Evolutionary conservation across 345 rosid species (phyloP), one percentile per base, ranked within the genome.

Genomic region (Ricinus communis): DNA sequence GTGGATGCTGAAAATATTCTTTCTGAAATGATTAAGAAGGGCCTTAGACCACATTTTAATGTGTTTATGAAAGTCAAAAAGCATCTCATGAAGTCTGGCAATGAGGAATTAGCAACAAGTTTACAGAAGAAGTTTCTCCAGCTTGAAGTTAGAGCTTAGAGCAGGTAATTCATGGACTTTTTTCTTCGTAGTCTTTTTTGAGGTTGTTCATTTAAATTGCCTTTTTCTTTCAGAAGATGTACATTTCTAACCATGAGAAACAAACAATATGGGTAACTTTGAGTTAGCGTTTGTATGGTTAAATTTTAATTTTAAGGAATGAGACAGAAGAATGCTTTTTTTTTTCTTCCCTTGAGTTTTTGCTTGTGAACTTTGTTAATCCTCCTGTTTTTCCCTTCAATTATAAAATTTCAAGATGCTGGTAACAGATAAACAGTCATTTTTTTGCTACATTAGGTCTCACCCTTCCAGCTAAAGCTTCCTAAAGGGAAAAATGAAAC

Each of bases 1-100:
- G 74, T 77, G 12, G 25, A 56, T 31, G 83, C 88, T 18, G 74
- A 73, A 40, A 71, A 62, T 70, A 62, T 87, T 74, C 85, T 85
- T 36, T 81, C 65, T 24, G 82, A 82, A 72, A 83, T 87, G 91
- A 85, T 85, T 5, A 62, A 71, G 18, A 85, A 75, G 71, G 91
- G 88, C 60, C 75, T 87, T 22, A 77, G 76, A 70, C 91, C 91
- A n/a, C 36, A 77, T 28, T 56, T 60, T 65, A 21, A 64, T 0
- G 78, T 83, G 55, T 79, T 83, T 66, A 54, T 18, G 76, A 74
- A 28, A 59, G 85, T 83, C 45, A 46, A 57, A 66, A 75, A 74
- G 65, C 72, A 58, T 25, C 87, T 87, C 46, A 33, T 28, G 66
- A 73, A 66, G 63, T 65, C 72, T 3, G 80, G 78, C 49, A 74